Evolutionary conservation across 495 filamentous ascomycete genomes (phyloP).

Genomic region (Penicillium pulvis): DNA sequence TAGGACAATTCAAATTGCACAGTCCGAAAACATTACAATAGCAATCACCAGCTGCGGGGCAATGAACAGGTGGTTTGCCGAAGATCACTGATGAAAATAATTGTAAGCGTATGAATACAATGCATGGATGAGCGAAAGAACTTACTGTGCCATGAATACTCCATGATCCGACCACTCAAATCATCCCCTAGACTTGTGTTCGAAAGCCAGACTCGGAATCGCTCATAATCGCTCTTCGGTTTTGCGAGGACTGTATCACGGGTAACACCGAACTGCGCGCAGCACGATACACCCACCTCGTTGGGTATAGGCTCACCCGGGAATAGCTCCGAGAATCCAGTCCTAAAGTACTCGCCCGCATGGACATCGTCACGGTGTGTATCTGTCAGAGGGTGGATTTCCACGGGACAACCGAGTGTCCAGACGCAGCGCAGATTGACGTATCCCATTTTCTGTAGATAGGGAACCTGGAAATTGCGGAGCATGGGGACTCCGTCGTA

Average conservation of each 20-base stretch:
- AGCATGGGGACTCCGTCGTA: conserved; percentile 54
- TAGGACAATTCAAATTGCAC: conserved; percentile 52
- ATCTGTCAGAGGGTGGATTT: conserved; percentile 55
- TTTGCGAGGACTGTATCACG: conserved; percentile 51
- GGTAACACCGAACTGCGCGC: conserved; percentile 72
- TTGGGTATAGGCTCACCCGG: conserved; percentile 50
- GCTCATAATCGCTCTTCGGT: conserved; percentile 56
- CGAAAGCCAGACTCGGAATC: conserved; percentile 61
- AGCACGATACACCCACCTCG: conserved; percentile 61
- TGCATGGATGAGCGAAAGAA: background rate
- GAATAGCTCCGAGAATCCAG: conserved; percentile 58
- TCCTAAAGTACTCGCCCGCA: conserved; percentile 52
- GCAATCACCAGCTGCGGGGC: conserved; percentile 57
- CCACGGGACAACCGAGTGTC: conserved; percentile 61
- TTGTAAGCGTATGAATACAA: background rate
- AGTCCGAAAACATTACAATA: conserved; percentile 67
- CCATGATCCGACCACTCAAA: conserved; percentile 67
- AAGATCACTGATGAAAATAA: conserved; percentile 46
- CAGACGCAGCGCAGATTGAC: conserved; percentile 68
- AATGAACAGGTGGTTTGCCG: conserved; percentile 54
- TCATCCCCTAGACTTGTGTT: conserved; percentile 57
- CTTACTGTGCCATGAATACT: conserved; percentile 72
- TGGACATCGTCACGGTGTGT: conserved; percentile 44
- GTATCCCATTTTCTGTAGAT: conserved; percentile 59
- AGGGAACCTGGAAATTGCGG: conserved; percentile 53